Percentiles rank a stretch among this genome's conserved stretches.
These are phyloP conservation scores for Xylaria castorea DNA, from an alignment of 495 filamentous ascomycete species.

Conservation along the genomic window DNA sequence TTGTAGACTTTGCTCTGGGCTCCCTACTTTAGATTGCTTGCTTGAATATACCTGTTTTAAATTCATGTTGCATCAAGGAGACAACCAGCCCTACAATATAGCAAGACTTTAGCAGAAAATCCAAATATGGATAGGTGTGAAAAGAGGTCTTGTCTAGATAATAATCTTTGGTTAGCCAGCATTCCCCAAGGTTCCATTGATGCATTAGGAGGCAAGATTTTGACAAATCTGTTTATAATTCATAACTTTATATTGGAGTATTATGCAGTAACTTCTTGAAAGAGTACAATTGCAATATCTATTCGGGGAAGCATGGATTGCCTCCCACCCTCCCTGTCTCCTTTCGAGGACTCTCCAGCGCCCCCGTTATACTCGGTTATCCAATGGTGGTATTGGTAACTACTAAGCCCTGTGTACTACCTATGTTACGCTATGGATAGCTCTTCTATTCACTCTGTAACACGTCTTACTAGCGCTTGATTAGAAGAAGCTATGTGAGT, in stretches of 20 bases:
- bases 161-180: background rate
- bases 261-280: background rate
- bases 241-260: background rate
- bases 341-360: background rate
- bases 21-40: background rate
- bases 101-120: background rate
- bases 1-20: background rate
- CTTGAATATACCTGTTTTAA: too few species aligned
- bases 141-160: background rate
- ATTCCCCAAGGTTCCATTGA: background rate
- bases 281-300: background rate
- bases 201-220: background rate
- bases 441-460: background rate
- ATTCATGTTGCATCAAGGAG: background rate
- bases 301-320: background rate
- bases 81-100: background rate
- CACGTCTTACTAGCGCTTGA: background rate
- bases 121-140: background rate
- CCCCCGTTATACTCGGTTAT: background rate
- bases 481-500: background rate
- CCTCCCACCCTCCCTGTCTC: background rate
- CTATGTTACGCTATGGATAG: background rate
- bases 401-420: background rate
- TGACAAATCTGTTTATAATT: background rate
- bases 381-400: conserved; percentile 4